These are phyloP conservation scores for Boletus bicolor DNA, from an alignment of 768 basidiomycete species.

Conservation along the genomic window DNA sequence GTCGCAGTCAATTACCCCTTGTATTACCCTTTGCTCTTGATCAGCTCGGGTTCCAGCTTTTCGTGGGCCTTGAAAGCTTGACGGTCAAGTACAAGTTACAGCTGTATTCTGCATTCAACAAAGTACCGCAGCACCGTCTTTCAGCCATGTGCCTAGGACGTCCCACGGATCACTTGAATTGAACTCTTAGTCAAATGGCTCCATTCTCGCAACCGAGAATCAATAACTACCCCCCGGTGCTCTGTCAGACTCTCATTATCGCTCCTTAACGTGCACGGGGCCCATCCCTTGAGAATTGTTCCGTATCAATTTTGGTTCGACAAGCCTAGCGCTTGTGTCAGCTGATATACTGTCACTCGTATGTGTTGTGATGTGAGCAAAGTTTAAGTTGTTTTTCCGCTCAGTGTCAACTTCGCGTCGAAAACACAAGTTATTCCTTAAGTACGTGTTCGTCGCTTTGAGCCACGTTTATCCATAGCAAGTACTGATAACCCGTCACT, in stretches of 20 bases:
- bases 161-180: not conserved
- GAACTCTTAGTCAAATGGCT: not conserved
- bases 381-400: not conserved
- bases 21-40: not conserved
- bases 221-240: not conserved
- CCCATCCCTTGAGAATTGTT: not conserved
- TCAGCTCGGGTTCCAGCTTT: not conserved
- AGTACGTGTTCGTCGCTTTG: not conserved
- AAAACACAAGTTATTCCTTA: not conserved
- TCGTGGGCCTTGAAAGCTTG: not conserved
- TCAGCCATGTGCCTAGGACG: not conserved
- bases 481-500: no score
- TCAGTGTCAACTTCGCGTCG: not conserved
- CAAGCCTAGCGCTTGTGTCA: not conserved
- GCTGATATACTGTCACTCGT: not conserved
- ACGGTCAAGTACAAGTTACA: slow-evolving; percentile 1
- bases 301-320: not conserved
- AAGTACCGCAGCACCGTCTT: not conserved
- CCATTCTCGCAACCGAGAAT: not conserved
- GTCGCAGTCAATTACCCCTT: not conserved
- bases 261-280: not conserved
- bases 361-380: not conserved
- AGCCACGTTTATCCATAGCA: not conserved
- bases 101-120: slow-evolving; percentile 5
- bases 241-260: no score